These are phyloP conservation scores for Flaveria brownii DNA, from an alignment of 129 eudicot genomes.

Conservation along the genomic window DNA sequence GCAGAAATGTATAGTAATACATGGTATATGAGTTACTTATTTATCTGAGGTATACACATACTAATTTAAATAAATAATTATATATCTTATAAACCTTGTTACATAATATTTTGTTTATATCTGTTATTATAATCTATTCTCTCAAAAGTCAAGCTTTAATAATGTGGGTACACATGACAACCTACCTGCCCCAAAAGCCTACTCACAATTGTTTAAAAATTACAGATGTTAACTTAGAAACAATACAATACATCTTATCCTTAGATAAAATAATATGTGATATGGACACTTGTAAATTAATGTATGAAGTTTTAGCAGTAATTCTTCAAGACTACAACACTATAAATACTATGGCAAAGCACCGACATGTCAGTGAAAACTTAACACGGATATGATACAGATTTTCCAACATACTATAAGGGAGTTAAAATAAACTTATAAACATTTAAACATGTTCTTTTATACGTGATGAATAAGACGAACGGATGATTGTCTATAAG, in stretches of 20 bases:
- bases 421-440: no score
- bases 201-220: neutral
- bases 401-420: no score
- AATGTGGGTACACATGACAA: slow-evolving; percentile 7
- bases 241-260: neutral
- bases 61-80: neutral
- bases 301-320: neutral
- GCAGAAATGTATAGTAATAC: no score
- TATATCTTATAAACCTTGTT: neutral
- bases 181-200: slow-evolving; percentile 4
- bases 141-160: neutral
- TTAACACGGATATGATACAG: no score
- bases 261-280: neutral
- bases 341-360: no score
- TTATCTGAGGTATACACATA: no score
- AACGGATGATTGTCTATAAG: no score
- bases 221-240: slow-evolving; percentile 6
- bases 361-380: no score
- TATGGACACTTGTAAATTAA: neutral
- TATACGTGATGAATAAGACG: no score
- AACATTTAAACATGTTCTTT: no score
- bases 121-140: neutral
- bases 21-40: no score
- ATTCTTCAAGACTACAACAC: no score
- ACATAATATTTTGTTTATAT: neutral